A percentile compares a stretch with the other conserved stretches of the same genome.
Evolutionary conservation across 1,139 yeast species (phyloP).

Genomic region (Candida freyschussii): DNA sequence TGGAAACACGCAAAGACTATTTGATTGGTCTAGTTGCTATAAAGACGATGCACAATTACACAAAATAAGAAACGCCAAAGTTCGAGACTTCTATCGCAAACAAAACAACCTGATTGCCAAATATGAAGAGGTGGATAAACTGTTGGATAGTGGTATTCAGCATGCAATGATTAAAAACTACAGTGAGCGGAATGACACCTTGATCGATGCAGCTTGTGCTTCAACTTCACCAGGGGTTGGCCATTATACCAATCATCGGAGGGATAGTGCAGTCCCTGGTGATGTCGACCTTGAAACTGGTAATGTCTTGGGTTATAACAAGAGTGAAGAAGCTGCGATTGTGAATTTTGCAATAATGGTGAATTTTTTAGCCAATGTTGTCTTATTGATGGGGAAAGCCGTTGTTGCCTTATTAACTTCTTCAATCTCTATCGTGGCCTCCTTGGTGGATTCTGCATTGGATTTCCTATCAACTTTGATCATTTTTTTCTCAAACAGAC

Average conservation of each 20-base stretch:
- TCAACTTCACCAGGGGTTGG: background rate
- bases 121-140: constrained; percentile 56
- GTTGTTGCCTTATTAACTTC: constrained; percentile 59
- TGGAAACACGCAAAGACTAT: constrained; percentile 15
- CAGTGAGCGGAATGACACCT: constrained; percentile 26
- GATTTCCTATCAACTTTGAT: constrained; percentile 74
- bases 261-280: constrained; percentile 48
- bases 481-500: constrained; percentile 57
- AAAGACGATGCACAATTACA: constrained; percentile 9
- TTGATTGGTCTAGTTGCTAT: constrained; percentile 15
- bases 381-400: constrained; percentile 57
- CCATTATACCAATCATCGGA: constrained; percentile 10
- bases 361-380: constrained; percentile 57
- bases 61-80: constrained; percentile 12
- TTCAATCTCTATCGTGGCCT: constrained; percentile 73
- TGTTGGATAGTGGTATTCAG: constrained; percentile 71
- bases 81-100: constrained; percentile 37
- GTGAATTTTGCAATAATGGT: constrained; percentile 60
- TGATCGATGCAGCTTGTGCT: background rate
- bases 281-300: constrained; percentile 54
- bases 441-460: constrained; percentile 69
- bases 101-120: constrained; percentile 60
- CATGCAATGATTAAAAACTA: constrained; percentile 60
- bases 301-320: constrained; percentile 45
- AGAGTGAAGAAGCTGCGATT: constrained; percentile 38